These are phyloP conservation scores for Pseudopithomyces chartarum DNA, from an alignment of 2,329 filamentous ascomycete species.

Conservation along the genomic window DNA sequence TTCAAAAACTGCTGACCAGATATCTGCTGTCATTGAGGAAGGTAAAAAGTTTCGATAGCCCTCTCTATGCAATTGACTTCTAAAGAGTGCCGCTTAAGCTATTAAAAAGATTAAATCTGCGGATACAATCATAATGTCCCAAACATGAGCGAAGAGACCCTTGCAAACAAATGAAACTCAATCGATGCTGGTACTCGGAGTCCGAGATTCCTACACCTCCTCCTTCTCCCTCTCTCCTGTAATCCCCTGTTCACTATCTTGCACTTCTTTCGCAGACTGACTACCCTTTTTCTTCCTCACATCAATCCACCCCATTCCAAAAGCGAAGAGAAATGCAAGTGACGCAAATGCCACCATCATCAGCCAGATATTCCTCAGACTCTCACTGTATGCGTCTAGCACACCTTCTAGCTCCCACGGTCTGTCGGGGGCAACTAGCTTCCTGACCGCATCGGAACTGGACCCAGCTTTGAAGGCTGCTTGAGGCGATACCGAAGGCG, in stretches of 20 bases:
- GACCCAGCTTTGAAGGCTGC: slow-evolving; percentile 30
- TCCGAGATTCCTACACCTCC: neutral
- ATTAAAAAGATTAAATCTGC: too few relatives aligned
- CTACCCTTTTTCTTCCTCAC: slow-evolving; percentile 21
- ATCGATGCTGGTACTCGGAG: neutral
- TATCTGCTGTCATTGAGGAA: too few relatives aligned
- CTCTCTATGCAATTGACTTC: too few relatives aligned
- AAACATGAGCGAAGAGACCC: too few relatives aligned
- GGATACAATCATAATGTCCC: too few relatives aligned
- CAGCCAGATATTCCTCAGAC: slow-evolving; percentile 31
- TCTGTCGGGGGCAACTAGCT: slow-evolving; percentile 20
- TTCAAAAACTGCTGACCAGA: too few relatives aligned
- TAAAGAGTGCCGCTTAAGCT: too few relatives aligned
- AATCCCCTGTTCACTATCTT: neutral
- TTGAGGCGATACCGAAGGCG: slow-evolving; percentile 28
- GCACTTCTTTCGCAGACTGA: neutral
- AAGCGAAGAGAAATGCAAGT: slow-evolving; percentile 16
- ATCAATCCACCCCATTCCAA: slow-evolving; percentile 33
- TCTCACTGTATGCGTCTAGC: slow-evolving; percentile 28
- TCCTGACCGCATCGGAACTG: slow-evolving; percentile 26
- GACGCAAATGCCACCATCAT: slow-evolving; percentile 22
- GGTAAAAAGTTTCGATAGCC: too few relatives aligned
- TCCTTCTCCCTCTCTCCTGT: neutral
- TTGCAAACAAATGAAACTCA: neutral
- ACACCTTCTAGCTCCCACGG: slow-evolving; percentile 23